phyloP scores from a whole-genome alignment of 2,329 filamentous ascomycete species.

The Lachnellula hyalina region DNA sequence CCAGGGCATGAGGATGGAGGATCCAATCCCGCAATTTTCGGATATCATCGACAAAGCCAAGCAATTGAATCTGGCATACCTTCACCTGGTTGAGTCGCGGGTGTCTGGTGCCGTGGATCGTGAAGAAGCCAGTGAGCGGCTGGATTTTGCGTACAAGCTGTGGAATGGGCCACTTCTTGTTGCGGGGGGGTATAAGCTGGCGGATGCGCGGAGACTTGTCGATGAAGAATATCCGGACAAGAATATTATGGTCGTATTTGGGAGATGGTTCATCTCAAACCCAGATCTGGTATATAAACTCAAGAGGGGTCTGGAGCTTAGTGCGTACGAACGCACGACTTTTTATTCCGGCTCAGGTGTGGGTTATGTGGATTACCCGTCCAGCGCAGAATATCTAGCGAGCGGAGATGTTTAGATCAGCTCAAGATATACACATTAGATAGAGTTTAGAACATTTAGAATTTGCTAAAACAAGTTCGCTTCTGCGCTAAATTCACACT shows the following conservation, averaged over 20 bases:
- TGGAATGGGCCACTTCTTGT: slow-evolving; percentile 16
- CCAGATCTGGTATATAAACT: slow-evolving; percentile 35
- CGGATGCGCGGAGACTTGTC: slow-evolving; percentile 33
- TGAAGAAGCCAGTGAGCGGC: slow-evolving; percentile 44
- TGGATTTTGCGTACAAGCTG: slow-evolving; percentile 11
- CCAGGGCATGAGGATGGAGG: slow-evolving; percentile 41
- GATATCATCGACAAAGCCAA: slow-evolving; percentile 39
- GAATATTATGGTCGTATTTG: slow-evolving; percentile 15
- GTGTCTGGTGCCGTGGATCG: slow-evolving; percentile 43
- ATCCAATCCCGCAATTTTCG: slow-evolving; percentile 41
- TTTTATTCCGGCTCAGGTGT: slow-evolving; percentile 13
- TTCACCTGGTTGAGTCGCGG: slow-evolving; percentile 49
- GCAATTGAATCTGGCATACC: slow-evolving; percentile 41
- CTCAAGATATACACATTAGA: background rate
- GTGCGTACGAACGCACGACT: slow-evolving; percentile 9
- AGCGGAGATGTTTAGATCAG: background rate
- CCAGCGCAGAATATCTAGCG: slow-evolving; percentile 3
- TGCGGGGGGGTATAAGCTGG: slow-evolving; percentile 14
- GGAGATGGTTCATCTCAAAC: slow-evolving; percentile 38
- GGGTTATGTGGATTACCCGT: slow-evolving; percentile 4
- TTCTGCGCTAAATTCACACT: too few relatives aligned
- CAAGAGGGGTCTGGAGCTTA: slow-evolving; percentile 5
- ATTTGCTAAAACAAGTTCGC: background rate
- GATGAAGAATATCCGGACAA: slow-evolving; percentile 25
- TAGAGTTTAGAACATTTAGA: background rate